Base-by-base conservation (phyloP, 306 rosid species). In the Vicia faba region DNA sequence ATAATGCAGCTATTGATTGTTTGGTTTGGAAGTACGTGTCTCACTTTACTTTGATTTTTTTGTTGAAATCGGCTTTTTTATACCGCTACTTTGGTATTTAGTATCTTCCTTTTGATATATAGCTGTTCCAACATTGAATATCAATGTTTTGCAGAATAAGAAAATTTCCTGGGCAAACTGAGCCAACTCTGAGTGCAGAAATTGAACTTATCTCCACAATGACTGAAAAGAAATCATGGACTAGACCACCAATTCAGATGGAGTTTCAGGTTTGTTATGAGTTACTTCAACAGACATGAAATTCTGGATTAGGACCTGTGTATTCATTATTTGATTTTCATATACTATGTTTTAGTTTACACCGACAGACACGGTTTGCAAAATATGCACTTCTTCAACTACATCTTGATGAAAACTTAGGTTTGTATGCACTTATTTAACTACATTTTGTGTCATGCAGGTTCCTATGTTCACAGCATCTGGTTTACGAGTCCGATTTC, bases 381-480 rank as follows among this genome's bases (percentile, higher is more conserved):
- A n/a, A 9, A 44, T 26, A 25, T 64, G 26, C 31, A 14, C 36
- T n/a, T 14, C 31, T n/a, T 71, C 61, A 43, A 19, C 12, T 45
- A 33, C 20, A 5, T 38, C 35, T 11, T 12, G 8, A 35, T 19
- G 35, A 48, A 35, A 13, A 18, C 3, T 1, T n/a, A n/a, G n/a
- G n/a, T 16, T 20, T 20, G 23, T 20, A 20, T 20, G 0, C 41
- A 4, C 3, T 48, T 20, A 38, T 63, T 48, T 3, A 13, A 8
- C 35, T 5, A 5, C 35, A 31, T 31, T 66, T 62, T 61, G 13
- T 53, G 40, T 49, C 13, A 33, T 70, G 85, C 77, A 81, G 82
- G 82, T 95, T 82, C 99, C 99, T 53, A 90, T 95, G 99, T 90
- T 95, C 53, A 88, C 97, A 0, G 99, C 97, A 15, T 93, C 99